Conservation (phyloP, 2,329 filamentous ascomycete genomes). For the Trichoderma semiorbis region DNA sequence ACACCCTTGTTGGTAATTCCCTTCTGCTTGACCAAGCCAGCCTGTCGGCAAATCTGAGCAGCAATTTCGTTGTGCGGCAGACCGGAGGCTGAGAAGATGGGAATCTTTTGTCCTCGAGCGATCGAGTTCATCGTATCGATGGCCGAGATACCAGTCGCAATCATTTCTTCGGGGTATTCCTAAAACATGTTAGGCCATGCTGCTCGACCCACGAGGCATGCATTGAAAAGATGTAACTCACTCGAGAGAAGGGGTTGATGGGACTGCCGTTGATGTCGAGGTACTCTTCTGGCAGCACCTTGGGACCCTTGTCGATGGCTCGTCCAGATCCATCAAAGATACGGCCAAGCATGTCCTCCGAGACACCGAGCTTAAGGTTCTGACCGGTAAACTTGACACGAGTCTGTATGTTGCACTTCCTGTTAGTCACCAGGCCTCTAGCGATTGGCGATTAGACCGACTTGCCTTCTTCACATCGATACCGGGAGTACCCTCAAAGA, state of each 20-base stretch:
- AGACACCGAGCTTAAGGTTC: conserved; percentile 97
- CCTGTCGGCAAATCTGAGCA: conserved; percentile 97
- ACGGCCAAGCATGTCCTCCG: conserved; percentile 98
- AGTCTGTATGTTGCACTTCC: conserved; percentile 54
- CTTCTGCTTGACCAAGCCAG: conserved; percentile 78
- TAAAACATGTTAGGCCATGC: conserved; percentile 35
- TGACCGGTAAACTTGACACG: conserved; percentile 96
- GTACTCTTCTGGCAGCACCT: conserved; percentile 96
- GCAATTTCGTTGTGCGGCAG: conserved; percentile 99
- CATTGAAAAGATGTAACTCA: conserved; percentile 36
- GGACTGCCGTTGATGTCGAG: conserved; percentile 98
- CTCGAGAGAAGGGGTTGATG: conserved; percentile 96
- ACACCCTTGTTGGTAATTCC: conserved; percentile 85
- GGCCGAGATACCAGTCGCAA: conserved; percentile 97
- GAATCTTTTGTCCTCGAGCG: conserved; percentile 98
- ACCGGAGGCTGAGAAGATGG: conserved; percentile 98
- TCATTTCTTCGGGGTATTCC: conserved; percentile 99
- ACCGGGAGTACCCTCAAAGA: conserved; percentile 94
- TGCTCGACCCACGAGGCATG: background rate
- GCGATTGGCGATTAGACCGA: conserved; percentile 9
- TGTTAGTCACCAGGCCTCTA: conserved; percentile 23
- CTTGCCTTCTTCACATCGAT: conserved; percentile 98
- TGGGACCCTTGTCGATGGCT: conserved; percentile 97
- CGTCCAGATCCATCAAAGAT: conserved; percentile 98
- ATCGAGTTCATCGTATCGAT: conserved; percentile 99